These are phyloP conservation scores for Aurifilum marmelostoma DNA, from an alignment of 2,329 filamentous ascomycete species.

Conservation along the genomic window DNA sequence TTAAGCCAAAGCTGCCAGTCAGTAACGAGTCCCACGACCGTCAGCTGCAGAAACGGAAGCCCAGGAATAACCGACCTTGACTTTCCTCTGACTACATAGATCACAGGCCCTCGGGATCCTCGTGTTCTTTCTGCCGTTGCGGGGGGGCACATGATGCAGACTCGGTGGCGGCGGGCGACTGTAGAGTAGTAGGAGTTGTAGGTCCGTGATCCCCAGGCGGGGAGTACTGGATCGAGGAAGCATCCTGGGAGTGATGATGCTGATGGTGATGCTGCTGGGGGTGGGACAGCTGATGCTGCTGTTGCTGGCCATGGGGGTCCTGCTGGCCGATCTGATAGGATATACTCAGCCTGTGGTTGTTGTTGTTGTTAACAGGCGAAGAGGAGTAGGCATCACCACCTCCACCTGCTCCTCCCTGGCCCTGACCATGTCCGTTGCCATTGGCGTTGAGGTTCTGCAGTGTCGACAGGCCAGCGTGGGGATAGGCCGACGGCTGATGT, in stretches of 20 bases:
- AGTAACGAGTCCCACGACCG: conserved; percentile 4
- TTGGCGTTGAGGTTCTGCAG: conserved; percentile 7
- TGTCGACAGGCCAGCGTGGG: background rate
- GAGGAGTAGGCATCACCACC: conserved; percentile 4
- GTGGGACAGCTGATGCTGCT: conserved; percentile 21
- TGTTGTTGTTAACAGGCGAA: conserved; percentile 12
- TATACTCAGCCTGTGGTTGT: conserved; percentile 16
- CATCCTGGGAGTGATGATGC: conserved; percentile 2
- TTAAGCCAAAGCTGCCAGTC: conserved; percentile 20
- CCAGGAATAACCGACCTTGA: conserved; percentile 48
- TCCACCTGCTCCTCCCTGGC: background rate
- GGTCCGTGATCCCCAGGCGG: conserved; percentile 16
- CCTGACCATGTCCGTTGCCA: conserved; percentile 4
- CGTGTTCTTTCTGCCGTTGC: conserved; percentile 48
- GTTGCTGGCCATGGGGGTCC: conserved; percentile 25
- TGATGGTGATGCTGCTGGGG: conserved; percentile 10
- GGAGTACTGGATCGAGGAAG: conserved; percentile 19
- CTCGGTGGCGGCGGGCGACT: conserved; percentile 3
- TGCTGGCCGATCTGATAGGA: conserved; percentile 17
- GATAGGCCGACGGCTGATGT: background rate
- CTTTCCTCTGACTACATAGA: conserved; percentile 65
- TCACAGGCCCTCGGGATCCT: conserved; percentile 62
- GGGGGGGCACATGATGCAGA: conserved; percentile 1
- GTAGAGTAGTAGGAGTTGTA: conserved; percentile 12
- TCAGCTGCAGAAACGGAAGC: background rate